Evolutionary conservation across 805 yeast species (phyloP), one percentile per base, ranked within the genome.

Genomic region (Saccharomycopsis sp.): DNA sequence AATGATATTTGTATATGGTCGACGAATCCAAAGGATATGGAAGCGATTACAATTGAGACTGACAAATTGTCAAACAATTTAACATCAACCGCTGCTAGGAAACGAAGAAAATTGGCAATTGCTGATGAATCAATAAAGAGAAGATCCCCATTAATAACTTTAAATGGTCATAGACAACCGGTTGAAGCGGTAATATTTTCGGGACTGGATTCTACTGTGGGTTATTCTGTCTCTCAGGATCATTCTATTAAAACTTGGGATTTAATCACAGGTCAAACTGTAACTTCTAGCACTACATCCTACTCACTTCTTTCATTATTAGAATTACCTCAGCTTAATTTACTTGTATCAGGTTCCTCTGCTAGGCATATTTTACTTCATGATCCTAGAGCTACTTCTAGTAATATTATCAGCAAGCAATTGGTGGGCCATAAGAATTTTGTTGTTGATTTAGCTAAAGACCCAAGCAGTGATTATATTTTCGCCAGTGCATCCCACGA

Each of bases 231-330:
- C 1, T 84, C 97, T 4, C 96, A 88, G 61, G 97, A 93, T 66
- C 98, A 93, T 61, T 79, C 95, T 0, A 79, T 93, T 52, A 84
- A 85, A 58, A 93, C 98, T 0, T 93, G 97, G 97, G 98, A 93
- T 69, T 69, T 93, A 56, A 84, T 86, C 14, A 89, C 97, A 2
- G 70, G 85, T 9, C 75, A 85, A 53, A 78, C 87, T 56, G 83
- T 93, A 23, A 96, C 88, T 59, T 85, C 97, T 3, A 81, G 84
- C 63, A 75, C 84, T 17, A 88, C 97, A 0, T 84, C 89, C 11
- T 89, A 76, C 62, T 81, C 97, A 8, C 70, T 93, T 51, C 71
- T 89, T 37, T 85, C 96, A 0, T 64, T 89, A 23, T 69, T 79
- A 24, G 80, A 80, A 53, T 68, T 93, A 50, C 77, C 85, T 4